phyloP scores from a whole-genome alignment of 2,329 filamentous ascomycete genomes.

The Pezicula carpinea region DNA sequence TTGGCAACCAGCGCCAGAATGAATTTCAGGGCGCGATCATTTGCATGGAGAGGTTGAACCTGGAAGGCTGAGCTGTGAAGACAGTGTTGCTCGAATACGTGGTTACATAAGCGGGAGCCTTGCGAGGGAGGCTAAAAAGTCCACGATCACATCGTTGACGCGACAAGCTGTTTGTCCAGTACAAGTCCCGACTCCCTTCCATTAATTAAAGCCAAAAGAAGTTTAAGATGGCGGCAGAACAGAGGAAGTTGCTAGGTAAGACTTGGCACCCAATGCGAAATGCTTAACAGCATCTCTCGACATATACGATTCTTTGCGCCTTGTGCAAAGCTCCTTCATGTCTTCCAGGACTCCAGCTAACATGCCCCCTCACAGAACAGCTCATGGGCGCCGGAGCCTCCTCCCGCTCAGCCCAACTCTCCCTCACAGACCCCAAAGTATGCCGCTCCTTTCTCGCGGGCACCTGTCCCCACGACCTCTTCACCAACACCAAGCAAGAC shows the following conservation, averaged over 20 bases:
- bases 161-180: constrained; percentile 1
- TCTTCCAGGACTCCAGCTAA: constrained; percentile 9
- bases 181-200: neutral
- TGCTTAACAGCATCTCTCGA: neutral
- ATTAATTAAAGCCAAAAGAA: neutral
- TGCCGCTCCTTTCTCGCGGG: constrained; percentile 92
- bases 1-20: constrained; percentile 32
- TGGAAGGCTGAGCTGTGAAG: constrained; percentile 2
- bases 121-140: constrained; percentile 15
- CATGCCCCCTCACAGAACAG: constrained; percentile 61
- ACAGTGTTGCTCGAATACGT: constrained; percentile 21
- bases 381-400: constrained; percentile 75
- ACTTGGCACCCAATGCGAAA: constrained; percentile 3
- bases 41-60: constrained; percentile 6
- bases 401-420: constrained; percentile 74
- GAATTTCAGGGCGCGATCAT: constrained; percentile 16
- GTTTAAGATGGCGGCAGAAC: constrained; percentile 81
- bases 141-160: constrained; percentile 4
- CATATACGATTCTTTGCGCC: neutral
- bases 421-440: constrained; percentile 86
- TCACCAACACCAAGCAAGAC: constrained; percentile 99
- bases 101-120: constrained; percentile 7
- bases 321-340: neutral
- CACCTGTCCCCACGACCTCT: constrained; percentile 95
- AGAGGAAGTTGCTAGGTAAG: constrained; percentile 85